Percentiles rank a stretch among this genome's conserved stretches.
phyloP scores from a whole-genome alignment of 2,329 filamentous ascomycete species.

The Exophiala xenobiotica region DNA sequence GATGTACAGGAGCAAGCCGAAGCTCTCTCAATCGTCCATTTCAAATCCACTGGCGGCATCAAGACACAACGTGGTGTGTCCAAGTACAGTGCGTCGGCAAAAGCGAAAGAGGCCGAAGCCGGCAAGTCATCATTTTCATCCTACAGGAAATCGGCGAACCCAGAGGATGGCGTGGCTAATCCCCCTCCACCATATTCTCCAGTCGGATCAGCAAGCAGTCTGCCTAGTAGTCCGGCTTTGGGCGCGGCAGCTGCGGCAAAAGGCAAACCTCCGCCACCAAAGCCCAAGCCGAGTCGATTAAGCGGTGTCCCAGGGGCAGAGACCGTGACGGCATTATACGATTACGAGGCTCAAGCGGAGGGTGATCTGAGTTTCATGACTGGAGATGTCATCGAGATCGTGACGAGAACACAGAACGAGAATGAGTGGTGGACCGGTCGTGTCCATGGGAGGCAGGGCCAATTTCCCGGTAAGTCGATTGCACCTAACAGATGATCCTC shows the following conservation, averaged over 20 bases:
- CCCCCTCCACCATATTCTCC: slow-evolving; percentile 72
- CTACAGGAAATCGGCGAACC: slow-evolving; percentile 12
- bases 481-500: not conserved
- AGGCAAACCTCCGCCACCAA: slow-evolving; percentile 67
- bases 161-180: slow-evolving; percentile 51
- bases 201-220: slow-evolving; percentile 40
- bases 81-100: slow-evolving; percentile 27
- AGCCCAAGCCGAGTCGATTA: slow-evolving; percentile 75
- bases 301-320: slow-evolving; percentile 66
- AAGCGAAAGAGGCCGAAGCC: slow-evolving; percentile 34
- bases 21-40: slow-evolving; percentile 79
- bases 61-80: slow-evolving; percentile 32
- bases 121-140: slow-evolving; percentile 26
- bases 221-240: slow-evolving; percentile 43
- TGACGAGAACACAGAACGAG: slow-evolving; percentile 77
- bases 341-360: slow-evolving; percentile 93
- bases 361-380: slow-evolving; percentile 88
- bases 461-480: slow-evolving; percentile 81
- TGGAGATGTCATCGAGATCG: slow-evolving; percentile 87
- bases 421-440: slow-evolving; percentile 98
- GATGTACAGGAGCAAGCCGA: slow-evolving; percentile 88
- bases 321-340: slow-evolving; percentile 86
- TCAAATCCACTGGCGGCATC: slow-evolving; percentile 76
- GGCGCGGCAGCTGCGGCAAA: slow-evolving; percentile 55
- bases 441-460: slow-evolving; percentile 74